These are phyloP conservation scores for Phylloporus sp. DNA, from an alignment of 768 basidiomycete species.

Conservation along the genomic window DNA sequence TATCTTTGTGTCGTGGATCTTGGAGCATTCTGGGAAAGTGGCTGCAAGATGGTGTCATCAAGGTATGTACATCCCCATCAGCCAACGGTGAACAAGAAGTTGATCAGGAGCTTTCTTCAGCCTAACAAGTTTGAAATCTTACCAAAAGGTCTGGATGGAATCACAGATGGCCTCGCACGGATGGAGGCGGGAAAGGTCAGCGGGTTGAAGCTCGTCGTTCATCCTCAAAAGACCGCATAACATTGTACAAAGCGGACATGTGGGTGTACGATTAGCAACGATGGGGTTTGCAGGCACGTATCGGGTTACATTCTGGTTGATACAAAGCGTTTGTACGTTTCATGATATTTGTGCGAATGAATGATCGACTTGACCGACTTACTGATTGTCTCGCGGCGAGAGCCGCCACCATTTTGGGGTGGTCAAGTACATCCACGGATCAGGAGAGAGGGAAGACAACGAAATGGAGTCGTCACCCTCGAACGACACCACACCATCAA, in stretches of 20 bases:
- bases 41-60: conserved; percentile 25
- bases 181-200: conserved; percentile 37
- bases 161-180: conserved; percentile 34
- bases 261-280: conserved; percentile 18
- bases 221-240: conserved; percentile 36
- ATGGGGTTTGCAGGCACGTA: neutral
- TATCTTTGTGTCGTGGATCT: conserved; percentile 8
- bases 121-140: conserved; percentile 42
- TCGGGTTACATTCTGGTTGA: neutral
- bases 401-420: too few relatives aligned
- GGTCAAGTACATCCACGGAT: too few relatives aligned
- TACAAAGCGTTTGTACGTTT: neutral
- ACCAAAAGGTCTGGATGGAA: conserved; percentile 37
- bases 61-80: conserved; percentile 10
- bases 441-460: neutral
- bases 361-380: neutral
- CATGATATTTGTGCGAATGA: conserved; percentile 1
- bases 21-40: conserved; percentile 25
- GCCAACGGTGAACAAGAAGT: neutral
- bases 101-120: conserved; percentile 19
- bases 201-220: conserved; percentile 42
- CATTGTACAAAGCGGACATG: neutral
- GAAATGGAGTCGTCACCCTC: neutral
- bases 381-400: too few relatives aligned
- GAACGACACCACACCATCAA: too few relatives aligned